phyloP scores from a whole-genome alignment of 106 monocot genomes.

The Dendrobium officinale region DNA sequence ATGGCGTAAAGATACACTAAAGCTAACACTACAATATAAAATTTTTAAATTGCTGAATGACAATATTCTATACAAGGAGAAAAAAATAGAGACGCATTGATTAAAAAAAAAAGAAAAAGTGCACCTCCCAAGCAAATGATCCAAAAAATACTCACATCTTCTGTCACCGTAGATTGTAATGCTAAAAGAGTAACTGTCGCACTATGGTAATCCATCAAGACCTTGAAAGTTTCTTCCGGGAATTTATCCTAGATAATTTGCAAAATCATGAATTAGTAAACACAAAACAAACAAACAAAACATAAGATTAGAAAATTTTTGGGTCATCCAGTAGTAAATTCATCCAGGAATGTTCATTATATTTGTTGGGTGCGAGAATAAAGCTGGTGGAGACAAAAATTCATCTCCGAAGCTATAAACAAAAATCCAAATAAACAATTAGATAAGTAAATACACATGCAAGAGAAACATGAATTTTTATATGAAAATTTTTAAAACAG shows the following conservation, averaged over 20 bases:
- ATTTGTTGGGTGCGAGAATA: background rate
- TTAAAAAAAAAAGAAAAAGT: background rate
- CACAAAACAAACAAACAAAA: background rate
- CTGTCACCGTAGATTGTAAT: constrained; percentile 65
- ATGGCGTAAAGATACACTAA: background rate
- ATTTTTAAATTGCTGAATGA: background rate
- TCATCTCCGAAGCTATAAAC: background rate
- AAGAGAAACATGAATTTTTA: too few relatives aligned
- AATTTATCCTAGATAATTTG: constrained; percentile 62
- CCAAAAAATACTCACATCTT: constrained; percentile 47
- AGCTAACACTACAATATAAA: background rate
- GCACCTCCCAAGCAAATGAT: background rate
- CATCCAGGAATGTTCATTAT: background rate
- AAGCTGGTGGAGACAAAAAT: background rate
- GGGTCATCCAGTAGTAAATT: background rate
- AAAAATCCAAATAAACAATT: background rate
- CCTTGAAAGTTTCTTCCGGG: constrained; percentile 49
- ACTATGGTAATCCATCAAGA: constrained; percentile 63
- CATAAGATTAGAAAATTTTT: background rate
- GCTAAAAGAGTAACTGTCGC: constrained; percentile 74
- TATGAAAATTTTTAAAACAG: too few relatives aligned
- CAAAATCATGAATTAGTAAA: constrained; percentile 4
- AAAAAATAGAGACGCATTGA: background rate
- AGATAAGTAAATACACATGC: background rate
- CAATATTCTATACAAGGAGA: background rate